Conservation (phyloP, 305 asterid species). For the Solanum hybrid region DNA sequence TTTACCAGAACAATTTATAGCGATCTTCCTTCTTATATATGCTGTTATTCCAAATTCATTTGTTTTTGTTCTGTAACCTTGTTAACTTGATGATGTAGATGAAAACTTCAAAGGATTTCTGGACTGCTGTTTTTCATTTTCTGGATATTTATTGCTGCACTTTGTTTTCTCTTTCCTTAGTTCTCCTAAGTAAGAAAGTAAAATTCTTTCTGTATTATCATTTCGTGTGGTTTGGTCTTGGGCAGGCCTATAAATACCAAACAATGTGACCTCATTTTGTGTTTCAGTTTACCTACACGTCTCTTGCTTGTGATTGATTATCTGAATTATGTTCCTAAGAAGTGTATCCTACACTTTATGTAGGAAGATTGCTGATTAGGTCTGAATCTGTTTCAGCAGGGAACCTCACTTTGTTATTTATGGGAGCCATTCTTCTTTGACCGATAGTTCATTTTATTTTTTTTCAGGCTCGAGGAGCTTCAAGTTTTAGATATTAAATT, state of each 20-base stretch:
- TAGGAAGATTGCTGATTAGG: neutral
- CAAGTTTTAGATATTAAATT: constrained; percentile 93
- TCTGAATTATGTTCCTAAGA: neutral
- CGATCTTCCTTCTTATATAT: neutral
- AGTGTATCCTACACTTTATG: neutral
- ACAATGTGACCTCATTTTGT: neutral
- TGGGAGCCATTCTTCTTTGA: neutral
- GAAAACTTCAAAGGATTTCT: neutral
- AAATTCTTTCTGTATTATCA: neutral
- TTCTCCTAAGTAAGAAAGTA: neutral
- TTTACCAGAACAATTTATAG: neutral
- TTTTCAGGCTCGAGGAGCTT: constrained; percentile 84
- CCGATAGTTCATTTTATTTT: neutral
- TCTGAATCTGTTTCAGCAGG: neutral
- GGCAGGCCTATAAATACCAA: neutral
- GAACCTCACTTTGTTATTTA: neutral
- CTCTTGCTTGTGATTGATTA: neutral
- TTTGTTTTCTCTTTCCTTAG: neutral
- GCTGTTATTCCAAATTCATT: neutral
- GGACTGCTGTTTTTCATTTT: neutral
- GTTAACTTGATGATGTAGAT: neutral
- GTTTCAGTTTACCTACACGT: neutral
- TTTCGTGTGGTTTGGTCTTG: neutral
- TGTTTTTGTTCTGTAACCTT: neutral
- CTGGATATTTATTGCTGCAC: neutral